Evolutionary conservation across 495 filamentous ascomycete genomes (phyloP).

Genomic region (Pyrenula aspistea): DNA sequence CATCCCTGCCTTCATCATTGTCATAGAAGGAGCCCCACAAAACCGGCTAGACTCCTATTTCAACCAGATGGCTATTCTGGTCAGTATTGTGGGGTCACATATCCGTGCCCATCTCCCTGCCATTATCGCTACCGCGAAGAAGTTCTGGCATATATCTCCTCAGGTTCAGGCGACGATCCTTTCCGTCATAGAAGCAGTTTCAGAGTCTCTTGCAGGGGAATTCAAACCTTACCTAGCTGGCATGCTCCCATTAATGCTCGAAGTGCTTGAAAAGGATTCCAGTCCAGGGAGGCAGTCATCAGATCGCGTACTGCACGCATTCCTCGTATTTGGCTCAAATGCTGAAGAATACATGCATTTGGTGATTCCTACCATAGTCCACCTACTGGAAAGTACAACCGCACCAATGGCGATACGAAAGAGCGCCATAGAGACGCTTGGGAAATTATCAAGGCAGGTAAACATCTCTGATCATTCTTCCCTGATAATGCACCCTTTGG

Average conservation of each 20-base stretch:
- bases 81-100: constrained; percentile 90
- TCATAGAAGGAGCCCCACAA: constrained; percentile 64
- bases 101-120: constrained; percentile 78
- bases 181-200: constrained; percentile 80
- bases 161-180: constrained; percentile 83
- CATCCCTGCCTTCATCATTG: constrained; percentile 80
- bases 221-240: constrained; percentile 90
- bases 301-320: constrained; percentile 85
- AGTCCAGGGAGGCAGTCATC: constrained; percentile 61
- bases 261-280: constrained; percentile 78
- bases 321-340: constrained; percentile 91
- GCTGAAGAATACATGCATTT: constrained; percentile 98
- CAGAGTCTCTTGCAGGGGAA: constrained; percentile 87
- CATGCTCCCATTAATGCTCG: constrained; percentile 83
- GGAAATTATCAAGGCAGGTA: constrained; percentile 87
- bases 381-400: constrained; percentile 74
- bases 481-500: constrained; percentile 83
- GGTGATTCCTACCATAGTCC: constrained; percentile 91
- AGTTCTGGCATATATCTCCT: constrained; percentile 69
- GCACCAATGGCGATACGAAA: constrained; percentile 70
- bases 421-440: constrained; percentile 86
- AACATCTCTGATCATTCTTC: constrained; percentile 96
- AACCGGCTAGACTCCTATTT: constrained; percentile 86
- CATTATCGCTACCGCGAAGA: constrained; percentile 64
- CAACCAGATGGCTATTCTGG: constrained; percentile 84